Percentiles rank a stretch among this genome's conserved stretches.
phyloP scores from a whole-genome alignment of 225 moss, liverwort and hornwort species.

The Anthoceros angustus region DNA sequence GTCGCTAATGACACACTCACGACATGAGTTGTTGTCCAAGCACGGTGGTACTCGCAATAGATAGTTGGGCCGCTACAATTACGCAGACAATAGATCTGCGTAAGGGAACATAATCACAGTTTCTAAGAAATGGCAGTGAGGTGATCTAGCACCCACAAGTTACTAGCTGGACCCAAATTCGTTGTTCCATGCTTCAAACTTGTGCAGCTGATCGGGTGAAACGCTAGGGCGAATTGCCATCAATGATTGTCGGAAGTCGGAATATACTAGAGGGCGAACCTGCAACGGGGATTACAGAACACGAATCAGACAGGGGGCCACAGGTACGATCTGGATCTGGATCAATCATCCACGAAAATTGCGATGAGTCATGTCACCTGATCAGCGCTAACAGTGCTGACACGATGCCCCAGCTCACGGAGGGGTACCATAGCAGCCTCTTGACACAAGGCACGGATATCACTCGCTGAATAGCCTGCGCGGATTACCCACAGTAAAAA shows the following conservation, averaged over 20 bases:
- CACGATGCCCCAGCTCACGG: slow-evolving; percentile 75
- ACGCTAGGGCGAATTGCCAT: slow-evolving; percentile 84
- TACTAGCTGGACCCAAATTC: slow-evolving; percentile 47
- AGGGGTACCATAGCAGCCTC: slow-evolving; percentile 97
- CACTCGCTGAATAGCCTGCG: slow-evolving; percentile 86
- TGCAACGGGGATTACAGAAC: slow-evolving; percentile 10
- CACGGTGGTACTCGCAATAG: too few species aligned
- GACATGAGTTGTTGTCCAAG: too few species aligned
- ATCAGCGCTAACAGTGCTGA: slow-evolving; percentile 46
- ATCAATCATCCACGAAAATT: neutral
- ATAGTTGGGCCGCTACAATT: too few species aligned
- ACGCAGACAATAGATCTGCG: neutral
- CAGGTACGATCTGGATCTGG: neutral
- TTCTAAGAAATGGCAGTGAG: neutral
- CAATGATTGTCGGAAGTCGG: slow-evolving; percentile 67
- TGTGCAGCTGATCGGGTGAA: slow-evolving; percentile 53
- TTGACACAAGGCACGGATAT: slow-evolving; percentile 88
- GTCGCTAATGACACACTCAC: too few species aligned
- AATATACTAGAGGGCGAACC: slow-evolving; percentile 45
- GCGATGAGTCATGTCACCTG: neutral
- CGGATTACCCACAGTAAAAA: neutral
- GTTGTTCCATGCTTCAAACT: slow-evolving; percentile 63
- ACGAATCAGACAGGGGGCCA: neutral
- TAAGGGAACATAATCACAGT: neutral
- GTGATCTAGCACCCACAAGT: neutral